Evolutionary conservation across 2,329 filamentous ascomycete genomes (phyloP).

Genomic region (Chaetomiaceae sp.): DNA sequence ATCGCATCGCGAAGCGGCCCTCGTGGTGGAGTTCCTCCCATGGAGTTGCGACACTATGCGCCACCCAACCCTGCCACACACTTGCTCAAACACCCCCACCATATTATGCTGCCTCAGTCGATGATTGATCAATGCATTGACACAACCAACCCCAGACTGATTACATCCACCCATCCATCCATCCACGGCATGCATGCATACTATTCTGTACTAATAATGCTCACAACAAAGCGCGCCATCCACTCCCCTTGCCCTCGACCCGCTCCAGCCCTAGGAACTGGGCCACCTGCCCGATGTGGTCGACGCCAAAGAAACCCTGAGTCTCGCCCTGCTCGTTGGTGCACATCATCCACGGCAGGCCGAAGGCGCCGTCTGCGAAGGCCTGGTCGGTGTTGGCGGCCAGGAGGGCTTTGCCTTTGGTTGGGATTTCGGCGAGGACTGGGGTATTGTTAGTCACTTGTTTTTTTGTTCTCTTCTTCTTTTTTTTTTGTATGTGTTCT

Average conservation of each 20-base stretch:
- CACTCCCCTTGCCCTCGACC: conserved; percentile 15
- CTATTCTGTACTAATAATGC: too few species aligned
- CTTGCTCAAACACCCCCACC: too few species aligned
- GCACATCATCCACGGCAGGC: conserved; percentile 38
- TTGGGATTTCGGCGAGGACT: too few species aligned
- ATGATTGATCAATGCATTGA: too few species aligned
- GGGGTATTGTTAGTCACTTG: background rate
- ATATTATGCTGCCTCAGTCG: too few species aligned
- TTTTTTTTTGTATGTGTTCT: too few species aligned
- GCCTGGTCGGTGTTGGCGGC: conserved; percentile 34
- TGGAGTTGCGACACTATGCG: background rate
- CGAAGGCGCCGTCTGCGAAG: conserved; percentile 36
- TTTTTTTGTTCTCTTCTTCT: background rate
- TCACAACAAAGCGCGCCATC: conserved; percentile 34
- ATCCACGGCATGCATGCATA: background rate
- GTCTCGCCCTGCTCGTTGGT: conserved; percentile 31
- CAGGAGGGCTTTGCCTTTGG: conserved; percentile 32
- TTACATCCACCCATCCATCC: too few species aligned
- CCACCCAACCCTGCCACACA: background rate
- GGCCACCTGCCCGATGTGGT: conserved; percentile 36
- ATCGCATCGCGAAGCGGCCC: background rate
- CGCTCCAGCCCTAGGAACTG: conserved; percentile 34
- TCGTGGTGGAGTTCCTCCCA: too few species aligned
- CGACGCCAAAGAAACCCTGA: conserved; percentile 39
- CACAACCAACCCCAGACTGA: too few species aligned